These are phyloP conservation scores for Coemansia sp. DNA, from an alignment of 371 early-diverging fungal species.

Conservation along the genomic window DNA sequence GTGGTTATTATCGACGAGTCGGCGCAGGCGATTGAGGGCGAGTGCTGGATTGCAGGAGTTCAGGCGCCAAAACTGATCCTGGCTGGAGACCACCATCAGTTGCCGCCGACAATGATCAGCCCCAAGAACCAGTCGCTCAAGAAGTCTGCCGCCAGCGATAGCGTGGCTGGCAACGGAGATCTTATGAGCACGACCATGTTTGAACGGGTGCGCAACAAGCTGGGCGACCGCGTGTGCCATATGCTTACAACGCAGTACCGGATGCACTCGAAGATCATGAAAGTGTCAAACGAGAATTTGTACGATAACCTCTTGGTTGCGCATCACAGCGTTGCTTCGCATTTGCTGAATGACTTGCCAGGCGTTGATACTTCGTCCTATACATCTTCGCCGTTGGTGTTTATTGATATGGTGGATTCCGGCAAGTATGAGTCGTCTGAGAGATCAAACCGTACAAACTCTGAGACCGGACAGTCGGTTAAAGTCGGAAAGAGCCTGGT, in stretches of 20 bases:
- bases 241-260: slow-evolving; percentile 86
- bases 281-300: slow-evolving; percentile 66
- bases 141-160: not conserved
- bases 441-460: not conserved
- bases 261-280: slow-evolving; percentile 83
- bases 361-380: slow-evolving; percentile 52
- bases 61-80: slow-evolving; percentile 80
- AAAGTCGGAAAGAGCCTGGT: slow-evolving; percentile 18
- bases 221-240: slow-evolving; percentile 61
- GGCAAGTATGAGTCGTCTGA: not conserved
- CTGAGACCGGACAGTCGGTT: not conserved
- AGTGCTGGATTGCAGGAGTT: slow-evolving; percentile 88
- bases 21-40: slow-evolving; percentile 84
- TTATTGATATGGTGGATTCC: slow-evolving; percentile 75
- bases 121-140: slow-evolving; percentile 5
- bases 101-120: slow-evolving; percentile 46
- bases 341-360: slow-evolving; percentile 65
- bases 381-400: slow-evolving; percentile 44
- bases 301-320: slow-evolving; percentile 68
- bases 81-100: slow-evolving; percentile 94
- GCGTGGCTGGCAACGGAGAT: not conserved
- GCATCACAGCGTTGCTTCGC: slow-evolving; percentile 62
- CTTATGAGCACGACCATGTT: slow-evolving; percentile 63
- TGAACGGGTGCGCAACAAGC: slow-evolving; percentile 63
- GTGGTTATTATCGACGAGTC: slow-evolving; percentile 94